Conservation (phyloP, 108 stramenopile species). For the Cyclotella sp. region DNA sequence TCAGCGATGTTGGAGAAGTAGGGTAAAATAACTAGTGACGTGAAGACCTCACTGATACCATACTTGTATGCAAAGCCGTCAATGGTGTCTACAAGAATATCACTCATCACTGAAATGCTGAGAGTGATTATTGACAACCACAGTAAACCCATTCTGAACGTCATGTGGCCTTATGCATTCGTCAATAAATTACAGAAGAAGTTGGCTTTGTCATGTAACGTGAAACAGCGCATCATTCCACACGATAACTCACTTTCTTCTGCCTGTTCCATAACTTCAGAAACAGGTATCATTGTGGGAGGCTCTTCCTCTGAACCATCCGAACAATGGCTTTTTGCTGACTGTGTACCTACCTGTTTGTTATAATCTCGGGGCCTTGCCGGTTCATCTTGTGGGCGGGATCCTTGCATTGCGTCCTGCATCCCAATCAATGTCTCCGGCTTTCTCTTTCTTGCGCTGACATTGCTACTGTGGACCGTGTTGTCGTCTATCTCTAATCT, state of each 20-base stretch:
- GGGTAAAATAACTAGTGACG: constrained; percentile 93
- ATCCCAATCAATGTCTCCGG: neutral
- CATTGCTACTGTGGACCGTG: constrained; percentile 14
- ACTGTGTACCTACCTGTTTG: neutral
- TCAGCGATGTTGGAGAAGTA: constrained; percentile 98
- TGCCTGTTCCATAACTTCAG: constrained; percentile 9
- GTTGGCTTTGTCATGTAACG: neutral
- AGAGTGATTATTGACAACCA: constrained; percentile 93
- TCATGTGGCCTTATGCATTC: constrained; percentile 53
- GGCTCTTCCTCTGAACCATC: constrained; percentile 46
- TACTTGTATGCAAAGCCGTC: constrained; percentile 89
- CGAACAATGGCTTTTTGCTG: constrained; percentile 56
- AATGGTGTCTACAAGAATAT: constrained; percentile 94
- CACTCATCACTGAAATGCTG: constrained; percentile 89
- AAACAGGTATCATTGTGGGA: constrained; percentile 19
- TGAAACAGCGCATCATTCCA: neutral
- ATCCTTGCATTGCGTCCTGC: neutral
- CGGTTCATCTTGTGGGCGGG: constrained; percentile 9
- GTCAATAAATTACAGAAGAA: neutral
- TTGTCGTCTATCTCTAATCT: neutral
- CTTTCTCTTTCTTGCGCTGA: constrained; percentile 9
- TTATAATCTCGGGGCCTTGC: neutral
- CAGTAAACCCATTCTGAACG: constrained; percentile 78
- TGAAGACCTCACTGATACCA: constrained; percentile 90
- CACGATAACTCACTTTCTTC: constrained; percentile 29